Evolutionary conservation across 148 eudicot genomes (phyloP).

Genomic region (Rhododendron molle): DNA sequence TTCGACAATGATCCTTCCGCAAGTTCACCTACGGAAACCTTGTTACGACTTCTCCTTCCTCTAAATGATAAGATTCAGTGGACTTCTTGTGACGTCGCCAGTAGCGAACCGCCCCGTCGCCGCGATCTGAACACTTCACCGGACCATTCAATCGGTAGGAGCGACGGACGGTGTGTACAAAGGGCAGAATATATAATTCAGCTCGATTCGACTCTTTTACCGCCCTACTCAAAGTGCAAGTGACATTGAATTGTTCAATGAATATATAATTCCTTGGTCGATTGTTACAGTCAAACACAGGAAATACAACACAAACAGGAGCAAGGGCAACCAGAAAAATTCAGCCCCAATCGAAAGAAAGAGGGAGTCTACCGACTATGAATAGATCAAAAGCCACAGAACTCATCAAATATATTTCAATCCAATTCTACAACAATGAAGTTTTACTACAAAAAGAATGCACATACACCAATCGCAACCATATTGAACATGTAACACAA

Average conservation of each 20-base stretch:
- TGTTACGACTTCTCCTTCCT: constrained; percentile 70
- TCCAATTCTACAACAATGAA: neutral
- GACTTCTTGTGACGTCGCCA: too few species aligned
- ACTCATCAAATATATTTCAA: neutral
- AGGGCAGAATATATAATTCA: too few species aligned
- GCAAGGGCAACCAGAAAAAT: neutral
- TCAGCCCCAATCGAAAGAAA: neutral
- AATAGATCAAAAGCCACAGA: neutral
- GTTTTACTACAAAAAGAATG: neutral
- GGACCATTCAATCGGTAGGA: too few species aligned
- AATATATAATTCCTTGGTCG: neutral
- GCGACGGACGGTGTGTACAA: too few species aligned
- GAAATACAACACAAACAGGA: neutral
- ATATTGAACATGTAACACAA: neutral
- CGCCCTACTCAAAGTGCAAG: too few species aligned
- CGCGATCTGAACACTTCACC: too few species aligned
- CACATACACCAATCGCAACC: neutral
- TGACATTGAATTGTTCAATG: neutral
- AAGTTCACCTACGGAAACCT: constrained; percentile 87
- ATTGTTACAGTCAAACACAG: neutral
- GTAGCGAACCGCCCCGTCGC: too few species aligned
- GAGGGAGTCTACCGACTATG: neutral
- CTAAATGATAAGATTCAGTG: too few species aligned
- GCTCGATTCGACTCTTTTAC: too few species aligned
- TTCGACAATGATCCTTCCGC: constrained; percentile 72